phyloP scores from a whole-genome alignment of 2,329 filamentous ascomycete species.

The Chrysoporthe cubensis region DNA sequence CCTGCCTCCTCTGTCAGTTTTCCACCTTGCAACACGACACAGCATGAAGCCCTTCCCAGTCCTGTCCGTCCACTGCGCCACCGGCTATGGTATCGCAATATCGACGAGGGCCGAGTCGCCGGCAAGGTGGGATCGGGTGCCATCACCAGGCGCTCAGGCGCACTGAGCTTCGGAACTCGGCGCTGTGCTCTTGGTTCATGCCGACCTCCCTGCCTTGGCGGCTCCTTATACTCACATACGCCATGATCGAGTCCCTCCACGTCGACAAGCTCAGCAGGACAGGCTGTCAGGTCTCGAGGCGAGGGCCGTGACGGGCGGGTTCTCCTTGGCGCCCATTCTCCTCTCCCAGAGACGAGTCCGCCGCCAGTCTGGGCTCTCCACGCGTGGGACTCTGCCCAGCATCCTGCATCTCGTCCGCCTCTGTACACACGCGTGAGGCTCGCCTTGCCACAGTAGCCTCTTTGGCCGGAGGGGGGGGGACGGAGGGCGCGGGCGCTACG shows the following conservation, averaged over 20 bases:
- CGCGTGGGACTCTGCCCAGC: not conserved
- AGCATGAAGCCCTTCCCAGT: not conserved
- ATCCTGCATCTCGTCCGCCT: not conserved
- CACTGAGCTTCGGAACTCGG: not conserved
- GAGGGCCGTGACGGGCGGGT: not conserved
- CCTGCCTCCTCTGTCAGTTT: not conserved
- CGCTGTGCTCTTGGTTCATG: not conserved
- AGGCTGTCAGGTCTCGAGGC: not conserved
- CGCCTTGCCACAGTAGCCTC: not conserved
- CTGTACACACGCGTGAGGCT: not conserved
- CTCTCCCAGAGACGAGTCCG: not conserved
- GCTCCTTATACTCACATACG: not conserved
- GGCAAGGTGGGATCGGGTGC: not conserved
- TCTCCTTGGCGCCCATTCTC: not conserved
- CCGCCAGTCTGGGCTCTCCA: not conserved
- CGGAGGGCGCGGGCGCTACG: not conserved
- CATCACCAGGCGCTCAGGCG: conserved; percentile 1
- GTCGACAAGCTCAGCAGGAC: not conserved
- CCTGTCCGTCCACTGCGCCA: not conserved
- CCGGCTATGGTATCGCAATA: not conserved
- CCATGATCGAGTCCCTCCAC: not conserved
- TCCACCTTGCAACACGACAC: not conserved
- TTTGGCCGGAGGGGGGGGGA: not conserved
- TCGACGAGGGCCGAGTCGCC: not conserved
- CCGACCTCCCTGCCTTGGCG: not conserved